Base-by-base conservation (phyloP, 2,329 filamentous ascomycete genomes). In the Botrytis byssoidea region DNA sequence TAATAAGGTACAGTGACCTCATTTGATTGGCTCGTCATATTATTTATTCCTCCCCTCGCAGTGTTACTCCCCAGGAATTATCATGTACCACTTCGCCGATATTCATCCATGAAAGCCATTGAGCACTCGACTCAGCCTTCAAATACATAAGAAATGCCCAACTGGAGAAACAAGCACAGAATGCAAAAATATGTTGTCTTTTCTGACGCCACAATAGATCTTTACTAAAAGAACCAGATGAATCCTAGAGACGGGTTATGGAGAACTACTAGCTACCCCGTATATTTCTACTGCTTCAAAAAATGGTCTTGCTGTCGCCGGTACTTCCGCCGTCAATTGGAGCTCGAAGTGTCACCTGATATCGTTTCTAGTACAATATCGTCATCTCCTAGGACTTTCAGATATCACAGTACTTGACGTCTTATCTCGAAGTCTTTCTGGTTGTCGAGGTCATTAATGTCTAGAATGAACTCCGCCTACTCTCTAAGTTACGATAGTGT, bases 101-200 rank as follows among this genome's bases (percentile, higher is more conserved):
- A 55, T 18, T 0, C 1, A 3, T 18, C n/a, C 14, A 57, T 57
- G 4, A 29, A 29, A 29, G 3, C 6, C 14, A 29, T 9, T 18
- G 1, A 29, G 14, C n/a, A 32, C 0, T 57, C n/a, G 9, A 8
- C 51, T 57, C n/a, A 18, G 7, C 14, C 16, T 29, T 57, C 51
- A 29, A 55, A 0, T 1, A 29, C 6, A 16, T 3, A 3, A 55
- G 14, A 55, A 55, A 44, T 7, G 18, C 7, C 18, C 18, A 46
- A 46, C 16, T 46, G 16, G 18, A 20, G 44, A 20, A 46, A 46
- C 18, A 46, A 7, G 18, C 18, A 4, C 22, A 48, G 10, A 51
- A n/a, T 51, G 4, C 12, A 14, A n/a, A n/a, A 16, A n/a, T 1
- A 3, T 14, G 1, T 6, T 5, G 3, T 5, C 6, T 5, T 10